Evolutionary conservation across 805 yeast genomes (phyloP).

Genomic region (Nakazawaea wickerhamii): DNA sequence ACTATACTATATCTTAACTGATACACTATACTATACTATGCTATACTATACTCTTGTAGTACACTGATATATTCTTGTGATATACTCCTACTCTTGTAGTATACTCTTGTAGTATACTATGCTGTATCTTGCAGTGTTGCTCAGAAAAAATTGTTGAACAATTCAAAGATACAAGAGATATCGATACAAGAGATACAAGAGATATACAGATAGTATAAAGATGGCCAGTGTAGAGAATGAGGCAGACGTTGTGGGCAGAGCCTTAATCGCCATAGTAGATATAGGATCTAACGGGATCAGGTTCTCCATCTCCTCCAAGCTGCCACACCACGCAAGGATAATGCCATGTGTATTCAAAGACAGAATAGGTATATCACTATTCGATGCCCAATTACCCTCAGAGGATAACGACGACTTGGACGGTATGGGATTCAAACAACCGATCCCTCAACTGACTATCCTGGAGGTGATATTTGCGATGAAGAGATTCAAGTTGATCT

Average conservation of each 20-base stretch:
- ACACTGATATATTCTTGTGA: too few relatives aligned
- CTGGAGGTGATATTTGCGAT: conserved; percentile 56
- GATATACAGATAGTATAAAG: neutral
- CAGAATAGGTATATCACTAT: conserved; percentile 62
- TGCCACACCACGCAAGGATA: conserved; percentile 64
- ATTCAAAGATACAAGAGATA: too few relatives aligned
- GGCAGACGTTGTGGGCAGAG: conserved; percentile 52
- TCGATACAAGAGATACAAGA: neutral
- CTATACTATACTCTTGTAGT: too few relatives aligned
- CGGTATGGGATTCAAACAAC: conserved; percentile 30
- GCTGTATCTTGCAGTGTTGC: too few relatives aligned
- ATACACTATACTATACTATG: too few relatives aligned
- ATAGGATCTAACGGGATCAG: conserved; percentile 75
- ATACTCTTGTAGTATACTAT: too few relatives aligned
- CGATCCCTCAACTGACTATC: conserved; percentile 54
- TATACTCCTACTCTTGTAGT: too few relatives aligned
- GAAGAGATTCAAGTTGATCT: conserved; percentile 61
- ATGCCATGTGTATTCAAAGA: conserved; percentile 79
- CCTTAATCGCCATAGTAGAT: conserved; percentile 63
- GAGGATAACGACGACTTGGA: conserved; percentile 22
- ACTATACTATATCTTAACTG: too few relatives aligned
- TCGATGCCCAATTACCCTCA: conserved; percentile 49
- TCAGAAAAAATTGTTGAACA: too few relatives aligned
- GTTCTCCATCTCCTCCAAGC: conserved; percentile 65
- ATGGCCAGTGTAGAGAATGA: conserved; percentile 31